These are phyloP conservation scores for Paspalum vaginatum DNA, from an alignment of 176 grass and related monocot genomes.

Conservation along the genomic window DNA sequence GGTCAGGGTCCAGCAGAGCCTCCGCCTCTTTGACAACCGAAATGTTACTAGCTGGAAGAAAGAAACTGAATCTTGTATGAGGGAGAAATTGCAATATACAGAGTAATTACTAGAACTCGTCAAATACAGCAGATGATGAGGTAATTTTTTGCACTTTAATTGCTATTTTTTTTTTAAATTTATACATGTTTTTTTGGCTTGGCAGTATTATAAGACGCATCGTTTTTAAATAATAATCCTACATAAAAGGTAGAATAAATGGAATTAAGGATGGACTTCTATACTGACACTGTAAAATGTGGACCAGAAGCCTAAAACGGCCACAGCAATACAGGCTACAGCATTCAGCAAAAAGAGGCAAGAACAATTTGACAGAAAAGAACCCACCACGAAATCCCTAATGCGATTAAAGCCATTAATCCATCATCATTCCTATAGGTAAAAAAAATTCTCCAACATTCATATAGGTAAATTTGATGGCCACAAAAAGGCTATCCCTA, in stretches of 20 bases:
- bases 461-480: not conserved
- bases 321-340: not conserved
- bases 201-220: not conserved
- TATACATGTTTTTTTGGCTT: not conserved
- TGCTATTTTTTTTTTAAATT: not conserved
- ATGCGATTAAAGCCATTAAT: not conserved
- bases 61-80: constrained; percentile 9
- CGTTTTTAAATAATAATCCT: not conserved
- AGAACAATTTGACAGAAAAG: not conserved
- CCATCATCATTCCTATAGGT: not conserved
- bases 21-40: constrained; percentile 59
- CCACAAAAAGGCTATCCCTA: not conserved
- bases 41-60: constrained; percentile 59
- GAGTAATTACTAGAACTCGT: not conserved
- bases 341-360: not conserved
- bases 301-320: not conserved
- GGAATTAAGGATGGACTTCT: not conserved
- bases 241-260: not conserved
- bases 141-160: not conserved
- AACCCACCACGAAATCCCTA: not conserved
- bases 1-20: constrained; percentile 53
- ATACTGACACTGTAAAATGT: not conserved
- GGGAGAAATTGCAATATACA: not conserved
- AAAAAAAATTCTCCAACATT: not conserved
- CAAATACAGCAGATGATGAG: not conserved